A percentile compares a stretch with the other conserved stretches of the same genome.
Conservation (phyloP, 495 filamentous ascomycete species). For the Talaromyces liani region DNA sequence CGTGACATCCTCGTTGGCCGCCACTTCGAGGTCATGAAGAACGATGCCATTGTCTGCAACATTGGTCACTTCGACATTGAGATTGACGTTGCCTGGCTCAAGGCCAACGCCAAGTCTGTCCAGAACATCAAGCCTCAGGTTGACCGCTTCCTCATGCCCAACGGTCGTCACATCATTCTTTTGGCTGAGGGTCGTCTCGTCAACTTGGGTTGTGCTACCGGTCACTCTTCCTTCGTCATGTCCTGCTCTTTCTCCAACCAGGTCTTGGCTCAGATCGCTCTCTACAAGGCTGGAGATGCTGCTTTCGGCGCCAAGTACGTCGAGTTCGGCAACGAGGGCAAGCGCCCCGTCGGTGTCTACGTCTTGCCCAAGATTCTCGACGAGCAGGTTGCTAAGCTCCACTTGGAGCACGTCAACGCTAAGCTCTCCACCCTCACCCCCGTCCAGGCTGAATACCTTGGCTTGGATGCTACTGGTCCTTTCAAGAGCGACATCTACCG, state of each 20-base stretch:
- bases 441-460: slow-evolving; percentile 91
- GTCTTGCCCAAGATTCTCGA: slow-evolving; percentile 98
- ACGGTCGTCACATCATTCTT: slow-evolving; percentile 94
- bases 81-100: slow-evolving; percentile 99
- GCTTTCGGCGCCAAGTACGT: slow-evolving; percentile 87
- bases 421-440: slow-evolving; percentile 79
- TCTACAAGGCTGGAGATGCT: slow-evolving; percentile 87
- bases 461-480: slow-evolving; percentile 73
- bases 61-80: slow-evolving; percentile 99
- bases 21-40: slow-evolving; percentile 96
- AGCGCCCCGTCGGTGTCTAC: slow-evolving; percentile 88
- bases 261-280: slow-evolving; percentile 97
- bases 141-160: slow-evolving; percentile 92
- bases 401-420: slow-evolving; percentile 90
- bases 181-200: slow-evolving; percentile 97
- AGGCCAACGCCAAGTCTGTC: slow-evolving; percentile 84
- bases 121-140: slow-evolving; percentile 99
- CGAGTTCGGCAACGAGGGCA: slow-evolving; percentile 87
- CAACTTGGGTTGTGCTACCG: slow-evolving; percentile 97
- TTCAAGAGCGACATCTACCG: slow-evolving; percentile 83
- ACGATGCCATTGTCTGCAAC: slow-evolving; percentile 99
- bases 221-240: slow-evolving; percentile 99
- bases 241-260: slow-evolving; percentile 99
- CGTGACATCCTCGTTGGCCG: slow-evolving; percentile 86
- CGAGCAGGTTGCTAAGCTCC: slow-evolving; percentile 92